Evolutionary conservation across 2,329 filamentous ascomycete genomes (phyloP).

Genomic region (Dichotomopilus funicola): DNA sequence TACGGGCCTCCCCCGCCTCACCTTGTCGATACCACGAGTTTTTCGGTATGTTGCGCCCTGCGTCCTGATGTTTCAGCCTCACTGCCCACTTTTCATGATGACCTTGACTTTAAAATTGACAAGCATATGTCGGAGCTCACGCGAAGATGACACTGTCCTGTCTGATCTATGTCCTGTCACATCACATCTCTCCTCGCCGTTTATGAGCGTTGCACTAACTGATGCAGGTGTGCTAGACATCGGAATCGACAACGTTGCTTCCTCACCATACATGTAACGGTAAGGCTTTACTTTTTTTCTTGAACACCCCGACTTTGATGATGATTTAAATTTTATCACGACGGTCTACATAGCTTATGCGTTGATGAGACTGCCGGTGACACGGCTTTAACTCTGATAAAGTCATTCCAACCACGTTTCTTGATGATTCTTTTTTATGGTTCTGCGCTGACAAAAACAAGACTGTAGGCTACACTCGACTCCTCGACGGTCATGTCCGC

Average conservation of each 20-base stretch:
- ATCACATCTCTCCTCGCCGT: conserved; percentile 15
- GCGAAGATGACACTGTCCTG: conserved; percentile 44
- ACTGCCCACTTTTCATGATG: conserved; percentile 55
- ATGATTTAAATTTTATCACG: conserved; percentile 71
- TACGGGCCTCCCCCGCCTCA: background rate
- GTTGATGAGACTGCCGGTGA: conserved; percentile 56
- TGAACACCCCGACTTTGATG: conserved; percentile 40
- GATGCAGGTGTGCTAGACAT: conserved; percentile 9
- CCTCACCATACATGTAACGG: background rate
- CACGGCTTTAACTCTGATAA: conserved; percentile 22
- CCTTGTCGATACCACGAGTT: background rate
- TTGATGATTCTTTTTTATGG: background rate
- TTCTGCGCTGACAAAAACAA: conserved; percentile 3
- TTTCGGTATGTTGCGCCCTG: conserved; percentile 15
- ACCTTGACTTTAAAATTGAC: conserved; percentile 73
- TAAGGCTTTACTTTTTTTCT: conserved; percentile 13
- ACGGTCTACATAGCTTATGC: conserved; percentile 79
- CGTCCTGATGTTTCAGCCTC: conserved; percentile 14
- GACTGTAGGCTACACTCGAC: background rate
- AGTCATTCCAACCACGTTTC: conserved; percentile 2
- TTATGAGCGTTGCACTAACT: conserved; percentile 14
- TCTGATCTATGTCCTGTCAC: conserved; percentile 33
- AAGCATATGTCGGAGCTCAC: conserved; percentile 95
- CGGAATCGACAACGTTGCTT: background rate
- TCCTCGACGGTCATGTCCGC: background rate